phyloP scores from a whole-genome alignment of 2,329 filamentous ascomycete species.

The Epichloe brachyelytri region DNA sequence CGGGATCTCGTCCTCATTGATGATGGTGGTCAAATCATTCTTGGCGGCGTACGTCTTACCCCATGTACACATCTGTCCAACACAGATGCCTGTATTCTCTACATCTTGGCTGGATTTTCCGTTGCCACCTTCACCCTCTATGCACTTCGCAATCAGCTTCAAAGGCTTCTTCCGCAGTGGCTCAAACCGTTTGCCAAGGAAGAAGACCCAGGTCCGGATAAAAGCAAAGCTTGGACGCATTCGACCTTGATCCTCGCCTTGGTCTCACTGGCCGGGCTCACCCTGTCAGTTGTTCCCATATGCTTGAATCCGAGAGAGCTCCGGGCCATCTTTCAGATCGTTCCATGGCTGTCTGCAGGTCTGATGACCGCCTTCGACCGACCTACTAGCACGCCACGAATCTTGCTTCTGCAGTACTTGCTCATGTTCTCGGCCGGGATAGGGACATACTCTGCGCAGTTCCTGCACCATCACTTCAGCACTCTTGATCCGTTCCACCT shows the following conservation, averaged over 20 bases:
- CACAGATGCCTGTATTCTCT: slow-evolving; percentile 10
- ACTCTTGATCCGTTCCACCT: slow-evolving; percentile 13
- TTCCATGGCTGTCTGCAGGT: slow-evolving; percentile 26
- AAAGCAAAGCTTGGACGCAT: slow-evolving; percentile 22
- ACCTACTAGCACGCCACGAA: slow-evolving; percentile 28
- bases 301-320: slow-evolving; percentile 16
- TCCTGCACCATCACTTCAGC: slow-evolving; percentile 13
- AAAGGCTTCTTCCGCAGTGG: slow-evolving; percentile 25
- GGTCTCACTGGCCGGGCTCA: slow-evolving; percentile 22
- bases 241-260: slow-evolving; percentile 25
- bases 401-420: slow-evolving; percentile 26
- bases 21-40: neutral
- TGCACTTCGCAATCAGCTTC: slow-evolving; percentile 13
- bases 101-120: slow-evolving; percentile 14
- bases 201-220: slow-evolving; percentile 11
- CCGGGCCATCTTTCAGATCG: slow-evolving; percentile 19
- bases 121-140: slow-evolving; percentile 19
- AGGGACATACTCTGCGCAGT: slow-evolving; percentile 17
- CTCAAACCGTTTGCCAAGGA: slow-evolving; percentile 31
- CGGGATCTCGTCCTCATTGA: neutral
- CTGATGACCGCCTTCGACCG: slow-evolving; percentile 25
- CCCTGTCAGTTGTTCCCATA: slow-evolving; percentile 18
- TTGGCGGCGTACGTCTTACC: neutral
- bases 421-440: slow-evolving; percentile 20
- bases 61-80: neutral